A percentile compares a stretch with the other conserved stretches of the same genome.
These are phyloP conservation scores for Linanthus parryae DNA, from an alignment of 148 eudicot species.

Conservation along the genomic window DNA sequence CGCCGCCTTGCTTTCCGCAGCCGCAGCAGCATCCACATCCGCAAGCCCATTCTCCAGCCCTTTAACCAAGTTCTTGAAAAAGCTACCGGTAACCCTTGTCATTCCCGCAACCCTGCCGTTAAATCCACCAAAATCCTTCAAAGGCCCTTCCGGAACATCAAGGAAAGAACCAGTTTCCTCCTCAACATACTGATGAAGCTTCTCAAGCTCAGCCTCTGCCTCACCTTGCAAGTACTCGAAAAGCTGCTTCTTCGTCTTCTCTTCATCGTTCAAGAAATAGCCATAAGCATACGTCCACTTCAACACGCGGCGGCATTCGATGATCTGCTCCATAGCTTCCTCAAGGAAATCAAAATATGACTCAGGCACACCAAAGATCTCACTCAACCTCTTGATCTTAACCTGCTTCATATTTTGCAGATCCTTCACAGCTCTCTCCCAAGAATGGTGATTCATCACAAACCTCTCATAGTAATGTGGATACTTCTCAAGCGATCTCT, in stretches of 20 bases:
- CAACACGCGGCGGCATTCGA: slow-evolving; percentile 69
- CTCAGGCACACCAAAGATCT: slow-evolving; percentile 44
- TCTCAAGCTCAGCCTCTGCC: slow-evolving; percentile 69
- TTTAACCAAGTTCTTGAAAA: slow-evolving; percentile 64
- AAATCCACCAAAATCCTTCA: slow-evolving; percentile 26
- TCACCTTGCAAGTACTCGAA: slow-evolving; percentile 73
- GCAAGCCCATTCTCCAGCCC: slow-evolving; percentile 61
- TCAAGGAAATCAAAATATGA: slow-evolving; percentile 55
- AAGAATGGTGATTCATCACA: slow-evolving; percentile 36
- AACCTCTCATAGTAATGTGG: slow-evolving; percentile 44
- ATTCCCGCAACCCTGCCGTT: slow-evolving; percentile 44
- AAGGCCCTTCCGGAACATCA: slow-evolving; percentile 15
- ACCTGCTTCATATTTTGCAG: not conserved
- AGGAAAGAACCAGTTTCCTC: slow-evolving; percentile 42
- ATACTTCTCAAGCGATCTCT: slow-evolving; percentile 33
- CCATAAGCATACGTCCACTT: slow-evolving; percentile 84
- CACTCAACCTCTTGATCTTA: slow-evolving; percentile 47
- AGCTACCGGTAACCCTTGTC: slow-evolving; percentile 54
- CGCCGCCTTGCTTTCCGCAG: too few species aligned
- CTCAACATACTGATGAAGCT: slow-evolving; percentile 73
- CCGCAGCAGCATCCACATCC: too few species aligned
- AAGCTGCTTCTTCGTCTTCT: slow-evolving; percentile 37
- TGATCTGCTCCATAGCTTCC: slow-evolving; percentile 81
- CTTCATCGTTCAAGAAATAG: slow-evolving; percentile 50
- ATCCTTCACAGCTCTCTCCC: slow-evolving; percentile 36